Conservation (phyloP, 2,329 filamentous ascomycete species). For the Pseudogymnoascus sp. region DNA sequence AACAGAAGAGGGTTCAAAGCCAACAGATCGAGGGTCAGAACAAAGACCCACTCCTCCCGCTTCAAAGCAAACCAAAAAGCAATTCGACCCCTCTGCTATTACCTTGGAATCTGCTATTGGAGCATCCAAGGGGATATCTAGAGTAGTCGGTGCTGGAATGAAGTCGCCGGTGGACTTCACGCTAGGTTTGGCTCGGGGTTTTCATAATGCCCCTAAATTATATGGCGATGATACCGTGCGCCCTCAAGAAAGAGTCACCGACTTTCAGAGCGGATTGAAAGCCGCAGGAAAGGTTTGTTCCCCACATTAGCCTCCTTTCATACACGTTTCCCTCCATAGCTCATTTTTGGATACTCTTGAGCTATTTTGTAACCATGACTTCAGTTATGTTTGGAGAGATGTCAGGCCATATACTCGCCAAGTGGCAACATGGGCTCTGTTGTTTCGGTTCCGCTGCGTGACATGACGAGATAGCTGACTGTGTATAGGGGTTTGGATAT, state of each 20-base stretch:
- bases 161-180: slow-evolving; percentile 81
- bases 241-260: slow-evolving; percentile 71
- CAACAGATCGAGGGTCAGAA: slow-evolving; percentile 13
- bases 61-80: slow-evolving; percentile 22
- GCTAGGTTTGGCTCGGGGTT: slow-evolving; percentile 72
- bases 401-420: background rate
- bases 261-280: slow-evolving; percentile 64
- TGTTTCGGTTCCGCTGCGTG: background rate
- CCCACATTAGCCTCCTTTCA: background rate
- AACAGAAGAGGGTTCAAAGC: slow-evolving; percentile 16
- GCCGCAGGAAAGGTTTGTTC: slow-evolving; percentile 59
- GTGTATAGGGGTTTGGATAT: slow-evolving; percentile 29
- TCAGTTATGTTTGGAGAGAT: background rate
- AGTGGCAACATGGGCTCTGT: background rate
- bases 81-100: slow-evolving; percentile 29
- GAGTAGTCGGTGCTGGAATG: slow-evolving; percentile 67
- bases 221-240: slow-evolving; percentile 80
- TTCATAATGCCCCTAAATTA: slow-evolving; percentile 77
- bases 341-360: background rate
- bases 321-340: background rate
- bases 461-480: background rate
- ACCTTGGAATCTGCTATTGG: slow-evolving; percentile 51
- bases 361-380: background rate
- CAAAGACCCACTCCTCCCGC: slow-evolving; percentile 19
- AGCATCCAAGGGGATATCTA: slow-evolving; percentile 29